These are phyloP conservation scores for Fusarium sacchari DNA, from an alignment of 2,329 filamentous ascomycete genomes.

Conservation along the genomic window DNA sequence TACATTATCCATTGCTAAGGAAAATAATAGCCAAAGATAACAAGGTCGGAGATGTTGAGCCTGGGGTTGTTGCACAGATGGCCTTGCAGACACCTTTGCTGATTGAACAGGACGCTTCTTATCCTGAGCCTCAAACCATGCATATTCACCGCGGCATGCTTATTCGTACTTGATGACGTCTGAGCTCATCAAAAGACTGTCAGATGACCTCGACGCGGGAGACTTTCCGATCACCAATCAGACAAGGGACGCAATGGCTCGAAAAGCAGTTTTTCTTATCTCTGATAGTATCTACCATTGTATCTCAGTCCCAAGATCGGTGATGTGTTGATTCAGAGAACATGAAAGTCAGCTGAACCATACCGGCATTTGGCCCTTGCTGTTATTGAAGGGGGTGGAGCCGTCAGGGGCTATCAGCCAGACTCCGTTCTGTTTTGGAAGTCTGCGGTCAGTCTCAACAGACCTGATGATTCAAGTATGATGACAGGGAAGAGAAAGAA, in stretches of 20 bases:
- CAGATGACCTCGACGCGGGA: conserved; percentile 24
- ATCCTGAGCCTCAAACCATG: not conserved
- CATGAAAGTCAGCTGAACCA: not conserved
- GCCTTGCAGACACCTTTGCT: not conserved
- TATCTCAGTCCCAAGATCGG: not conserved
- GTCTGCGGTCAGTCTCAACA: not conserved
- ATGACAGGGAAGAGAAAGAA: not conserved
- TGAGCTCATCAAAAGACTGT: conserved; percentile 9
- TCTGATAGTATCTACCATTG: not conserved
- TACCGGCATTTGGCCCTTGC: not conserved
- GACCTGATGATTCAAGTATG: not conserved
- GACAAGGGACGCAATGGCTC: not conserved
- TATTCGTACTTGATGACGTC: conserved; percentile 8
- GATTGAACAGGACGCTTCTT: not conserved
- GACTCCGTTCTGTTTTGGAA: not conserved
- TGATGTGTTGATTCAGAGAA: not conserved
- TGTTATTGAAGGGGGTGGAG: not conserved
- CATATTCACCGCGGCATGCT: not conserved
- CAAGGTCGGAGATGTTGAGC: not conserved
- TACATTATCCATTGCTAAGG: conserved; percentile 1
- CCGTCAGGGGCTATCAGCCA: not conserved
- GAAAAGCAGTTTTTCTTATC: not conserved
- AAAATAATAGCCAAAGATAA: conserved; percentile 2
- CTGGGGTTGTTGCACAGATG: conserved; percentile 10
- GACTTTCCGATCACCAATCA: not conserved